These are phyloP conservation scores for Acephala macrosclerotiorum DNA, from an alignment of 2,329 filamentous ascomycete species.

Conservation along the genomic window DNA sequence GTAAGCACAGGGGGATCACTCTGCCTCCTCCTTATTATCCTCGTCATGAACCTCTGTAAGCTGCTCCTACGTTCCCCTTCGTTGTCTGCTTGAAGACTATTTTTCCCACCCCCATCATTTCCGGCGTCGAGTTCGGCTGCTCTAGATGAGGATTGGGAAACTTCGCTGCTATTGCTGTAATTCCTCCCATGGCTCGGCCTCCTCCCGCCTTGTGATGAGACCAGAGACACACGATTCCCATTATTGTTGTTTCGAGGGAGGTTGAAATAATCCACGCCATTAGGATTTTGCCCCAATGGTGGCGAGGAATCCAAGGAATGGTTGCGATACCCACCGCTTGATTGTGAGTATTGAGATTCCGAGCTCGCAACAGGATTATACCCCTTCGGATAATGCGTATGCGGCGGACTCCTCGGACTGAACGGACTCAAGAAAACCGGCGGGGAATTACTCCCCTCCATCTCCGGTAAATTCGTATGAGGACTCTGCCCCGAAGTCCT, in stretches of 20 bases:
- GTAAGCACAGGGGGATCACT: conserved; percentile 14
- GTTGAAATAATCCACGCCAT: conserved; percentile 31
- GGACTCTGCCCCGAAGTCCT: conserved; percentile 23
- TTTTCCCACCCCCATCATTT: conserved; percentile 18
- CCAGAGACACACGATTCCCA: conserved; percentile 27
- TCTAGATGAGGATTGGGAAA: conserved; percentile 27
- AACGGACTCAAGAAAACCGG: conserved; percentile 33
- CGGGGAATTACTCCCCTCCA: conserved; percentile 28
- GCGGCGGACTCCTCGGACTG: conserved; percentile 28
- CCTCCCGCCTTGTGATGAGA: conserved; percentile 21
- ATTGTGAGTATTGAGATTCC: conserved; percentile 29
- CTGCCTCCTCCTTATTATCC: conserved; percentile 21
- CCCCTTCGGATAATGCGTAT: conserved; percentile 28
- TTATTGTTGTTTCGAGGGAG: conserved; percentile 22
- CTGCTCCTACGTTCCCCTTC: conserved; percentile 16
- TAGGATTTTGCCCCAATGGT: conserved; percentile 26
- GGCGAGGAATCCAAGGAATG: conserved; percentile 30
- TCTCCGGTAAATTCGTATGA: conserved; percentile 28
- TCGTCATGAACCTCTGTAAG: conserved; percentile 25
- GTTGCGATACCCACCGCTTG: conserved; percentile 25
- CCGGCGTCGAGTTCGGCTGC: conserved; percentile 33
- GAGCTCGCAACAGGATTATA: conserved; percentile 35
- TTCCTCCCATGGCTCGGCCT: conserved; percentile 36
- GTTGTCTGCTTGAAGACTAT: not conserved
- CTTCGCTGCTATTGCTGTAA: conserved; percentile 35